Evolutionary conservation across 2,329 filamentous ascomycete species (phyloP).

Genomic region (Neofusicoccum sp.): DNA sequence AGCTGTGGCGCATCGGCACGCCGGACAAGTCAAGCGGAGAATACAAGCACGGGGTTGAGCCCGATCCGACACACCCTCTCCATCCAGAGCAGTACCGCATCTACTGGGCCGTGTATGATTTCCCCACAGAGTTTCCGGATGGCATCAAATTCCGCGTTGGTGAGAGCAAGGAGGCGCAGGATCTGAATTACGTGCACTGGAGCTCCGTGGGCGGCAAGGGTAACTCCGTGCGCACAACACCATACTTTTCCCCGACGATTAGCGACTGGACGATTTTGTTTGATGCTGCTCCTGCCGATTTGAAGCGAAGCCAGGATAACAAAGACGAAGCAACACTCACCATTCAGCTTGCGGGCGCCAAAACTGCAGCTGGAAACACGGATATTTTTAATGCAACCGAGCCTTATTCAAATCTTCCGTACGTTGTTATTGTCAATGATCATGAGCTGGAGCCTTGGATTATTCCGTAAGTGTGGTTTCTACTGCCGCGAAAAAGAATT

Average conservation of each 20-base stretch:
- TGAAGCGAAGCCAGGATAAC: conserved; percentile 27
- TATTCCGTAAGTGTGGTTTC: conserved; percentile 49
- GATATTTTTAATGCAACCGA: conserved; percentile 57
- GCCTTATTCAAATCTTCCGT: conserved; percentile 53
- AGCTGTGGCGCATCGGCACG: conserved; percentile 62
- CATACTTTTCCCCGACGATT: conserved; percentile 46
- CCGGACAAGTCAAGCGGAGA: conserved; percentile 63
- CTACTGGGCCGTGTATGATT: conserved; percentile 63
- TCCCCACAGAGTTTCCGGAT: conserved; percentile 56
- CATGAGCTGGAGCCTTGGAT: conserved; percentile 51
- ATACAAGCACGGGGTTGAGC: conserved; percentile 57
- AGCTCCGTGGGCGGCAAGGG: conserved; percentile 59
- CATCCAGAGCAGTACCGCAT: conserved; percentile 59
- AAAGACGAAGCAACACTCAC: conserved; percentile 56
- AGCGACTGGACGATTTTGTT: conserved; percentile 63
- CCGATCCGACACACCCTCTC: conserved; percentile 48
- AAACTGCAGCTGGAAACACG: conserved; percentile 62
- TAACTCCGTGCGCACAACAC: conserved; percentile 46
- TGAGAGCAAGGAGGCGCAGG: conserved; percentile 46
- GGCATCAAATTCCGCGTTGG: conserved; percentile 60
- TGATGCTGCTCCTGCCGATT: conserved; percentile 43
- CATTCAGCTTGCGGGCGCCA: conserved; percentile 62
- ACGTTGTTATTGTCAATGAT: conserved; percentile 50
- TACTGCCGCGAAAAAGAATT: neutral
- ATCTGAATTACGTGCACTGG: conserved; percentile 67